Base-by-base conservation (phyloP, 2,329 filamentous ascomycete genomes). In the Arthrobotrys megalospora region DNA sequence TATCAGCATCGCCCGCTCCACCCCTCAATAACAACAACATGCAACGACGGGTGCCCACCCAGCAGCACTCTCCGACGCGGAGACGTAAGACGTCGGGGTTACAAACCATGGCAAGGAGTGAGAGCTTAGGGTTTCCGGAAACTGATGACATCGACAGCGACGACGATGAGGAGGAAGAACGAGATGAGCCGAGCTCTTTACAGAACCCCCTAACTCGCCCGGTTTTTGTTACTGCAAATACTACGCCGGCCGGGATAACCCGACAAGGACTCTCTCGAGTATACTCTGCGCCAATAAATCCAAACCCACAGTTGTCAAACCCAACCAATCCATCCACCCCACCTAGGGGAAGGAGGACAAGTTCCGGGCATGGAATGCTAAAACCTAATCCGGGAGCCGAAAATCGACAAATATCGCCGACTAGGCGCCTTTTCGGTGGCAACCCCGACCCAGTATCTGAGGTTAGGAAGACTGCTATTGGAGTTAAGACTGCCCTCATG, bases 91-190 rank as follows among this genome's bases (percentile, higher is more conserved):
- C 38, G n/a, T 71, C 66, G 0, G 52, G 34, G 12, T 43, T 70
- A 45, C 52, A 77, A 16, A 21, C 19, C 16, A 60, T 77, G 43
- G 43, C 62, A 8, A 24, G 66, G 19, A 53, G 73, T 8, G 58
- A 47, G 6, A 67, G 66, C 19, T 14, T 65, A n/a, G 73, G 50
- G 14, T 70, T 77, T 38, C 32, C 24, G 5, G 60, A 58, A 21
- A 62, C 16, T n/a, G 66, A 67, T 14, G 50, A 71, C 48, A 55
- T 36, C 32, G 16, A 58, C 11, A 58, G 73, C 34, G 66, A 69
- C 32, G 73, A 77, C 16, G 72, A 76, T 10, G 72, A 77, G 6
- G 65, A 76, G 36, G 73, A 77, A 45, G 65, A 71, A 52, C 41
- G 58, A 3, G 72, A 76, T 34, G 73, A 62, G 3, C 66, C 66